Conservation (phyloP, 495 filamentous ascomycete genomes). For the Mycothermus thermophilus region DNA sequence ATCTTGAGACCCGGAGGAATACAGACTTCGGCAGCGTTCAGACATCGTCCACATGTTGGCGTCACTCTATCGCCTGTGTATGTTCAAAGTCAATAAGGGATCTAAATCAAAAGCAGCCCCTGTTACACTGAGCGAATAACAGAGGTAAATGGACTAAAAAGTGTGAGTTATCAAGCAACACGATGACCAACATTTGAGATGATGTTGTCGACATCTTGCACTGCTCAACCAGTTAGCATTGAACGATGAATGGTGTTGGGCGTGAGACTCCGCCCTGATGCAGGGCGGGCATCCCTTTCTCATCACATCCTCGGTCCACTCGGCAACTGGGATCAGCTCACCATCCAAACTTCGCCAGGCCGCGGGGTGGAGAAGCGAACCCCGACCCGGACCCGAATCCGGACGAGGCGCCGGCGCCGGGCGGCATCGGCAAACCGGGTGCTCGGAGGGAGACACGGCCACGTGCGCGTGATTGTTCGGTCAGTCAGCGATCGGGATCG, state of each 20-base stretch:
- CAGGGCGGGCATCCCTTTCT: neutral
- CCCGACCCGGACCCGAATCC: neutral
- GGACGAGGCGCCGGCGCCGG: too few species aligned
- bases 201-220: conserved; percentile 32
- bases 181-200: conserved; percentile 28
- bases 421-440: too few species aligned
- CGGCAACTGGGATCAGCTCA: conserved; percentile 6
- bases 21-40: conserved; percentile 11
- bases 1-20: conserved; percentile 17
- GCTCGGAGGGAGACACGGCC: too few species aligned
- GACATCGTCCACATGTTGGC: conserved; percentile 30
- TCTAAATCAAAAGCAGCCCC: too few species aligned
- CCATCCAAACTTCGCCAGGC: conserved; percentile 18
- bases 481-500: too few species aligned
- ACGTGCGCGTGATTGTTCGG: too few species aligned
- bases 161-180: neutral
- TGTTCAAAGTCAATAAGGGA: too few species aligned
- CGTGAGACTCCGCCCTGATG: too few species aligned
- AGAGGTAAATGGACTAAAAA: too few species aligned
- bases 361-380: neutral
- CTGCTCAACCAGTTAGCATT: too few species aligned
- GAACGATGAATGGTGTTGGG: too few species aligned
- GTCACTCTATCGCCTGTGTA: conserved; percentile 34
- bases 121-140: too few species aligned
- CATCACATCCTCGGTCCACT: neutral